A percentile compares a stretch with the other conserved stretches of the same genome.
Conservation (phyloP, 257 asterid genomes). For the Gentiana straminea region DNA sequence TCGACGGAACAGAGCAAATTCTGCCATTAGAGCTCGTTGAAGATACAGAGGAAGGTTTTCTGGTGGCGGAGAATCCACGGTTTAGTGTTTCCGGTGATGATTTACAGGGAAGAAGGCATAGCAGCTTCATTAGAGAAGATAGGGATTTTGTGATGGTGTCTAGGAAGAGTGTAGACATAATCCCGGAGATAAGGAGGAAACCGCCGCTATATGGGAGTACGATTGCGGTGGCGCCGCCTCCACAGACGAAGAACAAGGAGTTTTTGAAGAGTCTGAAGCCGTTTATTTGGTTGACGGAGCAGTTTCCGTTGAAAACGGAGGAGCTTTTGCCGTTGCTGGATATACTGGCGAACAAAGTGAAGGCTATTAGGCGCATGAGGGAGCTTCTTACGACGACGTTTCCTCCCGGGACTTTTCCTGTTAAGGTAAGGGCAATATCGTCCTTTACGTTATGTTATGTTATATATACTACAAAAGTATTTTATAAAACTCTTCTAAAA, state of each 20-base stretch:
- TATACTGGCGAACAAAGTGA: conserved; percentile 72
- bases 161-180: conserved; percentile 79
- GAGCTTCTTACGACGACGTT: conserved; percentile 94
- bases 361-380: conserved; percentile 88
- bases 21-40: conserved; percentile 75
- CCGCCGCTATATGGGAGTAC: conserved; percentile 22
- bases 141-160: conserved; percentile 70
- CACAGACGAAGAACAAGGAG: conserved; percentile 82
- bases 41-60: conserved; percentile 73
- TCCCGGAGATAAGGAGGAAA: conserved; percentile 53
- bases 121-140: conserved; percentile 78
- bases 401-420: conserved; percentile 81
- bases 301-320: conserved; percentile 85
- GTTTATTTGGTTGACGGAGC: conserved; percentile 78
- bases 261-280: conserved; percentile 71
- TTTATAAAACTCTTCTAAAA: no score
- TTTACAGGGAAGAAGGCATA: conserved; percentile 54
- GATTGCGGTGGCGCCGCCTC: conserved; percentile 52
- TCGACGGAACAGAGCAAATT: conserved; percentile 59
- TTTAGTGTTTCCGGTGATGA: conserved; percentile 48
- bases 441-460: not conserved
- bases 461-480: no score
- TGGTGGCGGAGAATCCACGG: conserved; percentile 89
- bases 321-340: conserved; percentile 89
- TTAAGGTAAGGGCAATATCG: conserved; percentile 63